phyloP scores from a whole-genome alignment of 768 basidiomycete genomes.

The Termitomyces sp. region DNA sequence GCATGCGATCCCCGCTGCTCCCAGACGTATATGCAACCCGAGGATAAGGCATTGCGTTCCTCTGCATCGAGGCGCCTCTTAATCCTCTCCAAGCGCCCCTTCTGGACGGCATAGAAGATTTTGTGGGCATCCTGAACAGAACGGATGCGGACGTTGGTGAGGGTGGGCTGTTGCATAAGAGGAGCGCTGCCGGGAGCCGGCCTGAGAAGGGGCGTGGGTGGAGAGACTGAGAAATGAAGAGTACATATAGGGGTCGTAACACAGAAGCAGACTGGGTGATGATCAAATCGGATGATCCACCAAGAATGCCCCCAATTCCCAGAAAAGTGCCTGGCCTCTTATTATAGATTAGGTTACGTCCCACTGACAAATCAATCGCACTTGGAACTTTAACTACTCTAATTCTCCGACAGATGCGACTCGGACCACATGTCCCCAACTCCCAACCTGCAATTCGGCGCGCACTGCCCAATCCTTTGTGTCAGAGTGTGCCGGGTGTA shows the following conservation, averaged over 20 bases:
- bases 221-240: not conserved
- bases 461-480: not conserved
- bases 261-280: not conserved
- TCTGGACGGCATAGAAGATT: conserved; percentile 70
- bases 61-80: conserved; percentile 74
- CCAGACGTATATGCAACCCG: conserved; percentile 63
- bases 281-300: conserved; percentile 7
- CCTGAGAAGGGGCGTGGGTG: not conserved
- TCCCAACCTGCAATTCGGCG: no score
- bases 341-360: conserved; percentile 18
- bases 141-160: conserved; percentile 66
- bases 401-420: conserved; percentile 26
- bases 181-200: not conserved
- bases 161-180: conserved; percentile 61
- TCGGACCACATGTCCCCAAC: no score
- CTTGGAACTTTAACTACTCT: conserved; percentile 41
- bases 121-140: conserved; percentile 75
- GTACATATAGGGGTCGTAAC: conserved; percentile 8
- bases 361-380: not conserved
- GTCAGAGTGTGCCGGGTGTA: not conserved
- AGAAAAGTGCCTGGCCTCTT: conserved; percentile 1
- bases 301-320: not conserved
- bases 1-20: conserved; percentile 72
- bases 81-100: conserved; percentile 62
- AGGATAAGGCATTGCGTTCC: conserved; percentile 54